Conservation (phyloP, 106 monocot genomes). For the Dendrobium nobile region DNA sequence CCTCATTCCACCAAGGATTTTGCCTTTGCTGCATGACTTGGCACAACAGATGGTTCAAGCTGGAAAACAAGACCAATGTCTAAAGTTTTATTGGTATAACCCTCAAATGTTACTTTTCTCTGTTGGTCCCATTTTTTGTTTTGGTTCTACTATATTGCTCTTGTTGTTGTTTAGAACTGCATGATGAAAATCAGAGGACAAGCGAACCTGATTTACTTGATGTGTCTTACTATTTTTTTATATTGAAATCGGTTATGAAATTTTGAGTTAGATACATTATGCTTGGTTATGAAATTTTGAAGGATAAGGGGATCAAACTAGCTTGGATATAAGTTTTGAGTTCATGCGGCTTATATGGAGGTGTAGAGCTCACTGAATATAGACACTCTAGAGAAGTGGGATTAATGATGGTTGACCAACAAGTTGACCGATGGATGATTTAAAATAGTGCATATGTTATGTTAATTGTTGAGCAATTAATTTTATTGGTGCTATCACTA, state of each 20-base stretch:
- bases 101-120: background rate
- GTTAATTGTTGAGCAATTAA: background rate
- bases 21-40: conserved; percentile 73
- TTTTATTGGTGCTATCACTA: background rate
- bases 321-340: background rate
- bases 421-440: background rate
- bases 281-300: background rate
- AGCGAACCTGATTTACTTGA: background rate
- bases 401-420: background rate
- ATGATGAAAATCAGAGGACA: background rate
- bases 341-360: background rate
- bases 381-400: background rate
- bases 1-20: conserved; percentile 65
- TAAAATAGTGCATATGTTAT: background rate
- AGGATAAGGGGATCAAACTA: background rate
- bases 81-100: conserved; percentile 63
- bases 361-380: background rate
- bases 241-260: background rate
- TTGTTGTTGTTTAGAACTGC: background rate
- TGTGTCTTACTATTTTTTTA: background rate
- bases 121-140: background rate
- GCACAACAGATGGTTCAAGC: conserved; percentile 77
- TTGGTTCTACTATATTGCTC: background rate
- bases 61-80: conserved; percentile 64
- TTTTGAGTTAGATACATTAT: background rate